These are phyloP conservation scores for Trichoderma erinaceum DNA, from an alignment of 495 filamentous ascomycete genomes.

Conservation along the genomic window DNA sequence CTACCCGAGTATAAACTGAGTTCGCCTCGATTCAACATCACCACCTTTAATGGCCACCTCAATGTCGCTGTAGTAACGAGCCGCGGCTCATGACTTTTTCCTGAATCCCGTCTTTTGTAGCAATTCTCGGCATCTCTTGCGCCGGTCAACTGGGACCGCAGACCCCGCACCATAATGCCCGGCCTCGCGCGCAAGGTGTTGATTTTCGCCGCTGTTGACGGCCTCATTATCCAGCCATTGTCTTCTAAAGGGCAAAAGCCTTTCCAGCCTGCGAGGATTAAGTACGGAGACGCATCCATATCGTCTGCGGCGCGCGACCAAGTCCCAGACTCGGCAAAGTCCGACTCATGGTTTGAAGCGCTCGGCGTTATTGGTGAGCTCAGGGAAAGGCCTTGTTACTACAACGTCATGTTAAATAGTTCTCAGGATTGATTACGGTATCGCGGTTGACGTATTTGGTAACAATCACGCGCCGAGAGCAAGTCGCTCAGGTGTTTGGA, in stretches of 20 bases:
- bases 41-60: neutral
- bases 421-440: constrained; percentile 63
- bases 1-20: neutral
- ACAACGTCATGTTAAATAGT: constrained; percentile 3
- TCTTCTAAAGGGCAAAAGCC: constrained; percentile 44
- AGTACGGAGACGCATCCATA: constrained; percentile 62
- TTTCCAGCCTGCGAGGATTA: constrained; percentile 53
- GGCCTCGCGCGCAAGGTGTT: constrained; percentile 70
- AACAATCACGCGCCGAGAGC: constrained; percentile 71
- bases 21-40: constrained; percentile 12
- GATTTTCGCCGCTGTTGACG: constrained; percentile 78
- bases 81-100: neutral
- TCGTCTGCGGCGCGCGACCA: constrained; percentile 32
- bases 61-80: neutral
- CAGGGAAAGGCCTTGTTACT: neutral
- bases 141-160: neutral
- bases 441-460: constrained; percentile 73
- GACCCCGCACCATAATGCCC: constrained; percentile 49
- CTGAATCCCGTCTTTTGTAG: neutral
- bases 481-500: constrained; percentile 80
- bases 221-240: constrained; percentile 73
- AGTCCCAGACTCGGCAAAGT: constrained; percentile 27
- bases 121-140: neutral
- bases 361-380: constrained; percentile 79
- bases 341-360: constrained; percentile 56